Base-by-base conservation (phyloP, 1,139 yeast genomes). In the Geotrichum candidum region DNA sequence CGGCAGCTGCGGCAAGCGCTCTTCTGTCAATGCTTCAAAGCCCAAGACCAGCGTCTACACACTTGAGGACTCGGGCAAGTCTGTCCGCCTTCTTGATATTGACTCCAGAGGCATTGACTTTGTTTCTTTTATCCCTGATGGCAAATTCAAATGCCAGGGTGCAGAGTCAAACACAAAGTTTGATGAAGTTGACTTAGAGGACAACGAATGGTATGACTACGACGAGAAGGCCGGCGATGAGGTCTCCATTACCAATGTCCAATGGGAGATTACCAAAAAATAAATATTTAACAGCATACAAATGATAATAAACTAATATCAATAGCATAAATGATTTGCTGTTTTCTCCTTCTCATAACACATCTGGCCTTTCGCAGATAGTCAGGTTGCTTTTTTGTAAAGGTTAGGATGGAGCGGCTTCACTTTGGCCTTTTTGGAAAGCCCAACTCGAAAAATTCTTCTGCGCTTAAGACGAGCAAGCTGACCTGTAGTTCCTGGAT, bases 201-300 rank as follows among this genome's bases (percentile, higher is more conserved):
- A 90, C 52, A 84, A 83, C 54, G 98, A 94, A 72, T 92, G 97
- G 96, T 94, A 86, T 72, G 99, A 94, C 70, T 95, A 92, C 72
- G 98, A 94, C 72, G 98, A 94, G 64, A 83, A 86, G 69, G 86
- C 89, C 4, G 84, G 85, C 11, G 83, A 79, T 33, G 97, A 94
- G 73, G 97, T 91, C 27, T 85, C 95, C 51, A 82, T 94, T 18
- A 84, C 88, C 1, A 94, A 90, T 9, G 80, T 86, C 23, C 72
- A 77, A 60, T 91, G 96, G 89, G 81, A 78, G 11, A 73, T 85
- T 60, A 66, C 65, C 29, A 71, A 70, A 63, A 62, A 62, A 58
- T 60, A 53, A 50, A n/a, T 41, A n/a, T 41, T 15, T 41, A 35
- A 35, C 41, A n/a, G 13, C 18, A 23, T 54, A 38, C 25, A 25